Evolutionary conservation across 345 rosid genomes (phyloP), one percentile per base, ranked within the genome.

Genomic region (Erysimum cheiranthoides): DNA sequence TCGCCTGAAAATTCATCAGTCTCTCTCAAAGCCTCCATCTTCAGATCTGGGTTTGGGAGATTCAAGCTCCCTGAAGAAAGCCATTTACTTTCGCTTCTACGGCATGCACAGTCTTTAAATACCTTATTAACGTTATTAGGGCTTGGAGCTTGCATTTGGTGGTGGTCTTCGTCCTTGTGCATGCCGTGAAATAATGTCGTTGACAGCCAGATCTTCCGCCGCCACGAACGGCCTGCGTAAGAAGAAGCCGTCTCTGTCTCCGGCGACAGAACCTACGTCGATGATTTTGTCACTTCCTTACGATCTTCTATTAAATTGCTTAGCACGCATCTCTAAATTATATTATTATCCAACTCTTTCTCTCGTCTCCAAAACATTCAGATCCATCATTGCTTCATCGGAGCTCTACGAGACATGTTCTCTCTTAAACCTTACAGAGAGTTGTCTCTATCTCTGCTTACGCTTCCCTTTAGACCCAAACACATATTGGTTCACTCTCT

Each of bases 401-500:
- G 66, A 61, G 66, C 66, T 63, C 27, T 43, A 63, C 53, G 3
- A 63, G 34, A 12, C 25, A 11, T 4, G 53, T 14, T 43, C 68
- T 1, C 27, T 9, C 69, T n/a, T 45, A 31, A 31, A 27, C 16
- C 27, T 14, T 3, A 30, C 40, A 11, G 65, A 70, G 65, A 57
- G 54, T 12, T 56, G 52, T 46, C 73, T 42, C 30, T 54, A 56
- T 12, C 5, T 68, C 4, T 54, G 63, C 52, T 68, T 68, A 16
- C 63, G 40, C 8, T 27, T 32, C 63, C 12, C 16, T 40, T 10
- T 0, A 17, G 73, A 40, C 12, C 8, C 39, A 7, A 31, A 16
- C 54, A 11, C 63, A 2, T 11, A 7, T 4, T 69, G 63, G 62
- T 68, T 68, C 62, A 17, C 73, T 68, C 73, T 53, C 30, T 39